Base-by-base conservation (phyloP, 805 yeast species). In the Monosporozyma unispora region DNA sequence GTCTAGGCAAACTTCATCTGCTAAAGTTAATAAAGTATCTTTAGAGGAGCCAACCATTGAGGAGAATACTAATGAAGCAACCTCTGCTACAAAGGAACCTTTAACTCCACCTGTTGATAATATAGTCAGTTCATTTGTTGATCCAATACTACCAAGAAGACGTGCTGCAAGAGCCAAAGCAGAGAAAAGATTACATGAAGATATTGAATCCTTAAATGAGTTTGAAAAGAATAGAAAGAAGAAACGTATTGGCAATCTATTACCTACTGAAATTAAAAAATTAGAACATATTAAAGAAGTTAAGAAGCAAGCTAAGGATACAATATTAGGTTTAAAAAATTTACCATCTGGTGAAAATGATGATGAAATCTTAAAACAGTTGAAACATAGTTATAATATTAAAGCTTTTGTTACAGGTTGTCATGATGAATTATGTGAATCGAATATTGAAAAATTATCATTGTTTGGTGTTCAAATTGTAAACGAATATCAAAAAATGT, bases 141-240 rank as follows among this genome's bases (percentile, higher is more conserved):
- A 22, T 10, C 27, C 40, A 21, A 12, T 25, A 40, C 27, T 9
- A 18, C 35, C 45, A 16, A 29, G 45, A 11, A 47, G 59, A 31
- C 50, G 86, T 46, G 75, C 77, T 39, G 95, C 95, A 1, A 81
- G 82, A 44, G 73, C 74, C 38, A 78, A 82, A 57, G 95, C 95
- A 0, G 81, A 81, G 0, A 68, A 69, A 50, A 81, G 80, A 59
- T 68, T 87, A 14, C 91, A 83, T 57, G 75, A 75, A 10, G 80
- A 82, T 61, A 84, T 87, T 74, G 77, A 77, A 50, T 82, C 82
- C 44, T 72, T 86, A 54, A 84, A 83, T 57, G 73, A 71, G 46
- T 86, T 77, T 58, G 82, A 81, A 52, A 73, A 78, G 53, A 72
- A 74, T 25, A 70, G 72, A 21, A 68, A 72, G 69, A 53, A 62